A percentile compares a stretch with the other conserved stretches of the same genome.
Conservation (phyloP, 306 rosid genomes). For the Purshia tridentata region DNA sequence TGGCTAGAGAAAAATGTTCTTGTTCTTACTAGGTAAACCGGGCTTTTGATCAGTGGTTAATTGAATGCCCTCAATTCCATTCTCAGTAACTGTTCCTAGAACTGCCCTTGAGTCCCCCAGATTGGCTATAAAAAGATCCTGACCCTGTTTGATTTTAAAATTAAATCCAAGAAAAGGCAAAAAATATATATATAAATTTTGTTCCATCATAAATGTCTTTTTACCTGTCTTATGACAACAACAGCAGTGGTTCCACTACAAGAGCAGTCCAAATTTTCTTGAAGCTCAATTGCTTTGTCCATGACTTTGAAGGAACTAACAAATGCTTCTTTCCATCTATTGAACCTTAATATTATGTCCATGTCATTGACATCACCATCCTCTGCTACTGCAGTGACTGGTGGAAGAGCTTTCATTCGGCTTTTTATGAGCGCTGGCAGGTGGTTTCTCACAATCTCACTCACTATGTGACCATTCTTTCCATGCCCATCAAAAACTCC, state of each 20-base stretch:
- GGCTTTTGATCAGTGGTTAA: conserved; percentile 80
- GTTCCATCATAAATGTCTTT: background rate
- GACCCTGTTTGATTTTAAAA: conserved; percentile 39
- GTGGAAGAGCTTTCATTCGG: conserved; percentile 34
- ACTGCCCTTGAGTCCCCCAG: conserved; percentile 84
- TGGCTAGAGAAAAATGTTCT: conserved; percentile 5
- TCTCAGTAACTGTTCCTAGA: conserved; percentile 54
- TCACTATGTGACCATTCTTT: conserved; percentile 58
- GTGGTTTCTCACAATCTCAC: conserved; percentile 47
- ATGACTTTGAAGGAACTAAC: conserved; percentile 53
- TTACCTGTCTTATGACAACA: conserved; percentile 57
- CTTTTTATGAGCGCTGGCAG: conserved; percentile 45
- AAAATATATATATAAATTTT: background rate
- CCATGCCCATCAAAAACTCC: conserved; percentile 95
- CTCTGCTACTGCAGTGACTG: conserved; percentile 1
- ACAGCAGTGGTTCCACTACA: conserved; percentile 76
- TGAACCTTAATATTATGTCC: background rate
- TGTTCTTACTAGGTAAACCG: conserved; percentile 53
- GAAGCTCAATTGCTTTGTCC: conserved; percentile 72
- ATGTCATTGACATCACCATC: background rate
- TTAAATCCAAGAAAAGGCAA: background rate
- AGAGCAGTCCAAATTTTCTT: conserved; percentile 51
- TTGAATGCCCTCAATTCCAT: conserved; percentile 47
- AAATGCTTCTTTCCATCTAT: conserved; percentile 46
- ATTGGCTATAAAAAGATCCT: conserved; percentile 66